Percentiles rank a stretch among this genome's conserved stretches.
Conservation (phyloP, 306 rosid genomes). For the Ormosia emarginata region DNA sequence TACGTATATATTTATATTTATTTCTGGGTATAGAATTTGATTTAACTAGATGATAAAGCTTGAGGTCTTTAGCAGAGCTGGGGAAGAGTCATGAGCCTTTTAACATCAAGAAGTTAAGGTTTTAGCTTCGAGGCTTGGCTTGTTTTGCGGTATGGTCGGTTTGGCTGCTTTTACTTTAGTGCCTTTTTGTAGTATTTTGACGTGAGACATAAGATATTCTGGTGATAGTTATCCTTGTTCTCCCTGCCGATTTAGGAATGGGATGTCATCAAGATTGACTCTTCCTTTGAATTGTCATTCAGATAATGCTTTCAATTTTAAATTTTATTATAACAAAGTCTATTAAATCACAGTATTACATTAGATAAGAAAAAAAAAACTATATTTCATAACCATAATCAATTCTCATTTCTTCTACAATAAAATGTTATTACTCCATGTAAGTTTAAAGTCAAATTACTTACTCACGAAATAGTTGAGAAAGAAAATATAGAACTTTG, state of each 20-base stretch:
- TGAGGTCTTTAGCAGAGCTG: background rate
- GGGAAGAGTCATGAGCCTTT: background rate
- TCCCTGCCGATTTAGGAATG: slow-evolving; percentile 14
- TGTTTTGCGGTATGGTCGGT: slow-evolving; percentile 16
- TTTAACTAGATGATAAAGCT: background rate
- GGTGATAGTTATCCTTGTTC: slow-evolving; percentile 17
- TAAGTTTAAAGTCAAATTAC: too few species aligned
- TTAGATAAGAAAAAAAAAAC: background rate
- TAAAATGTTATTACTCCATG: background rate
- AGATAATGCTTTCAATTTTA: background rate
- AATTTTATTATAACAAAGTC: background rate
- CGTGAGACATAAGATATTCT: background rate
- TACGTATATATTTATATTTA: background rate
- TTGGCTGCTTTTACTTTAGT: slow-evolving; percentile 1
- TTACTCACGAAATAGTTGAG: too few species aligned
- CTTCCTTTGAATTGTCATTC: background rate
- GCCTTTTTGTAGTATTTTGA: background rate
- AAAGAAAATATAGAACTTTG: too few species aligned
- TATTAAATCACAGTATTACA: background rate
- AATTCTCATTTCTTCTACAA: background rate
- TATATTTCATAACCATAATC: background rate
- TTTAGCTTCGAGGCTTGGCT: background rate
- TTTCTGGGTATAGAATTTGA: background rate
- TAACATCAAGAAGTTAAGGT: background rate
- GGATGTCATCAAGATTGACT: background rate